A percentile compares a stretch with the other conserved stretches of the same genome.
Conservation (phyloP, 306 rosid genomes). For the Vachellia collinsii region DNA sequence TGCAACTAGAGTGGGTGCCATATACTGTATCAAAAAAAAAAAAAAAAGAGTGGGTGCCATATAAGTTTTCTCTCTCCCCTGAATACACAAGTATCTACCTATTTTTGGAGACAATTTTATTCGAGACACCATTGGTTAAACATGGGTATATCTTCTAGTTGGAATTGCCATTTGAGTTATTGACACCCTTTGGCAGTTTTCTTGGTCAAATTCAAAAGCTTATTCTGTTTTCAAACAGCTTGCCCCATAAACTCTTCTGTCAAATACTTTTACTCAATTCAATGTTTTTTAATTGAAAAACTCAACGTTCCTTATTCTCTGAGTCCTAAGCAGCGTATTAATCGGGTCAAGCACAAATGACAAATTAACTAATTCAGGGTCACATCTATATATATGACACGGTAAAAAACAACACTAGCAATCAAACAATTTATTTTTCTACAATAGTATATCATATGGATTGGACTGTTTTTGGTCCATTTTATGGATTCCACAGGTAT, state of each 20-base stretch:
- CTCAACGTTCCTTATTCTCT: not conserved
- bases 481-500: constrained; percentile 22
- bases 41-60: not conserved
- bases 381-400: not conserved
- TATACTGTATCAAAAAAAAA: too few relatives aligned
- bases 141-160: too few relatives aligned
- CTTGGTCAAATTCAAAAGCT: too few relatives aligned
- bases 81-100: too few relatives aligned
- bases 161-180: too few relatives aligned
- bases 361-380: not conserved
- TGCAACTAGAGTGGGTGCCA: not conserved
- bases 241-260: not conserved
- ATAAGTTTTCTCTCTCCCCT: too few relatives aligned
- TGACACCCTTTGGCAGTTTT: too few relatives aligned
- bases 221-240: not conserved
- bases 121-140: too few relatives aligned
- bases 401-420: not conserved
- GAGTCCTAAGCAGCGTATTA: not conserved
- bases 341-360: not conserved
- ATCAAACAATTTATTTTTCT: not conserved
- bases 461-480: not conserved
- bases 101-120: too few relatives aligned
- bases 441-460: not conserved
- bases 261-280: not conserved
- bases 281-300: not conserved